These are phyloP conservation scores for Fusarium multiceps DNA, from an alignment of 2,329 filamentous ascomycete genomes.

Conservation along the genomic window DNA sequence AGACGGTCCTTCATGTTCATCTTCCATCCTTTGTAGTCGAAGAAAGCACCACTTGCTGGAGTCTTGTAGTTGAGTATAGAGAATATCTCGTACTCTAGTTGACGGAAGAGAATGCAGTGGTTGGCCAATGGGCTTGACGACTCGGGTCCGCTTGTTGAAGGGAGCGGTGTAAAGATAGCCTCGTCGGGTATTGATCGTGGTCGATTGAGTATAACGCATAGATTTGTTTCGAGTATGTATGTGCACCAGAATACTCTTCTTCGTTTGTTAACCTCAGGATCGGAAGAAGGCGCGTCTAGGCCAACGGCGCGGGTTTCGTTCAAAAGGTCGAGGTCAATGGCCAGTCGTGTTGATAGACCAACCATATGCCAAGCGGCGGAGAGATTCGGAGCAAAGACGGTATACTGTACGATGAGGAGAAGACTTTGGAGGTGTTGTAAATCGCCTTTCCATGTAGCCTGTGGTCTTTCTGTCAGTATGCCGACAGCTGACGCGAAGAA, in stretches of 20 bases:
- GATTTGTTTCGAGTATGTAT: slow-evolving; percentile 34
- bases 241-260: slow-evolving; percentile 28
- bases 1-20: slow-evolving; percentile 32
- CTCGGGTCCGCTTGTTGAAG: not conserved
- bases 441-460: slow-evolving; percentile 23
- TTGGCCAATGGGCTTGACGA: slow-evolving; percentile 21
- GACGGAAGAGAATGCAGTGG: slow-evolving; percentile 38
- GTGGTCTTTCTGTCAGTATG: slow-evolving; percentile 3
- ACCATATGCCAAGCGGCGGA: slow-evolving; percentile 35
- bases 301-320: not conserved
- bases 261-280: not conserved
- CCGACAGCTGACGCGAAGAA: slow-evolving; percentile 23
- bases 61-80: slow-evolving; percentile 32
- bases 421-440: slow-evolving; percentile 26
- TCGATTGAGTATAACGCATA: slow-evolving; percentile 23
- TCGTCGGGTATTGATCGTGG: slow-evolving; percentile 35
- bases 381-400: slow-evolving; percentile 27
- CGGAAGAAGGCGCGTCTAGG: not conserved
- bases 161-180: slow-evolving; percentile 25
- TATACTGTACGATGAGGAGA: slow-evolving; percentile 30
- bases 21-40: slow-evolving; percentile 35
- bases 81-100: slow-evolving; percentile 44
- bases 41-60: slow-evolving; percentile 16
- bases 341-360: slow-evolving; percentile 28
- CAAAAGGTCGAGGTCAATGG: slow-evolving; percentile 25